phyloP scores from a whole-genome alignment of 1,284 basidiomycete species.

The Ganoderma leucocontextum region DNA sequence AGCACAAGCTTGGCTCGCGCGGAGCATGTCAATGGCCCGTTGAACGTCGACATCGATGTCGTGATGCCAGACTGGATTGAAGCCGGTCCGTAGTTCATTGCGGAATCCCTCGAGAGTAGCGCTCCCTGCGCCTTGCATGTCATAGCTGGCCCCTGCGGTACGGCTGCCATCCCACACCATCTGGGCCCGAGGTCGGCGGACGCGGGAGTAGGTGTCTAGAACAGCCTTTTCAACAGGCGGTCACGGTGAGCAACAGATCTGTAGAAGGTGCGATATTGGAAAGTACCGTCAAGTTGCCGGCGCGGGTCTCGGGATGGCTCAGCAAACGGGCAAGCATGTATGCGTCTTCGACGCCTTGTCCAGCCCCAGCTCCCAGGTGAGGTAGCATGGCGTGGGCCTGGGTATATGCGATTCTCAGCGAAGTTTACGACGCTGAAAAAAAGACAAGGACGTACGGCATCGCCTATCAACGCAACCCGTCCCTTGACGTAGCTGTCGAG shows the following conservation, averaged over 20 bases:
- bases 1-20: slow-evolving; percentile 36
- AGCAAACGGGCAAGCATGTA: slow-evolving; percentile 60
- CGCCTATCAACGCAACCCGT: slow-evolving; percentile 62
- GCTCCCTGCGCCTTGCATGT: slow-evolving; percentile 37
- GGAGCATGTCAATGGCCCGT: slow-evolving; percentile 38
- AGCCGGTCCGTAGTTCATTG: slow-evolving; percentile 48
- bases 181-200: slow-evolving; percentile 57
- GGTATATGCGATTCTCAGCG: background rate
- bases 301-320: slow-evolving; percentile 51
- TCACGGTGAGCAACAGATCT: background rate
- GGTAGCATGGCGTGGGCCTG: slow-evolving; percentile 69
- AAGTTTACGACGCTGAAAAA: background rate
- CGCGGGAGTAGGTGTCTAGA: slow-evolving; percentile 52
- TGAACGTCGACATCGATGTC: slow-evolving; percentile 51
- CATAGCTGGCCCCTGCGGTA: slow-evolving; percentile 46
- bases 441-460: slow-evolving; percentile 51
- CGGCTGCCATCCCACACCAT: slow-evolving; percentile 52
- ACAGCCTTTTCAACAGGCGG: slow-evolving; percentile 42
- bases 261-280: background rate
- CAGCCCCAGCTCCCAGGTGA: slow-evolving; percentile 68
- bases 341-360: slow-evolving; percentile 71
- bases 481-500: slow-evolving; percentile 56
- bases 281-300: slow-evolving; percentile 56
- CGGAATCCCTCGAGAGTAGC: slow-evolving; percentile 31
- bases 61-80: slow-evolving; percentile 58